Evolutionary conservation across 805 yeast species (phyloP).

Genomic region (Lipomyces mesembrius): DNA sequence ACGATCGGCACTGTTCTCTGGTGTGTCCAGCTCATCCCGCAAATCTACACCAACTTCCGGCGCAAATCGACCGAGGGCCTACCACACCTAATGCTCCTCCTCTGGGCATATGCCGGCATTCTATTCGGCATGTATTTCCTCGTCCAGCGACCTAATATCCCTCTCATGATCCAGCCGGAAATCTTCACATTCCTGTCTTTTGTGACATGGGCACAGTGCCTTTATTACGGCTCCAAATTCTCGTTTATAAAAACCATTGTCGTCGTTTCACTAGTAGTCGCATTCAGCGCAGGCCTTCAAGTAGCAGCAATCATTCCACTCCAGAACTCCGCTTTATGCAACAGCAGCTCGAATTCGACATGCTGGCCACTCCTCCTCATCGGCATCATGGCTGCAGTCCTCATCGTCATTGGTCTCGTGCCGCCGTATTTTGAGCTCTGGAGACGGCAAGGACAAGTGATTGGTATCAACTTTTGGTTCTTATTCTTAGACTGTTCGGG

Average conservation of each 20-base stretch:
- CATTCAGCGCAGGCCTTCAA: conserved; percentile 62
- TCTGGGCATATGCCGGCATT: conserved; percentile 80
- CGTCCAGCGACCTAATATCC: conserved; percentile 69
- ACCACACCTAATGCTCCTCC: conserved; percentile 84
- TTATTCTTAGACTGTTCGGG: conserved; percentile 77
- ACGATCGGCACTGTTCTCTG: conserved; percentile 89
- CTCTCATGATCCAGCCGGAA: conserved; percentile 86
- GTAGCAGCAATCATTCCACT: conserved; percentile 74
- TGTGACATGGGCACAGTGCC: conserved; percentile 68
- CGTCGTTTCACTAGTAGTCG: conserved; percentile 49
- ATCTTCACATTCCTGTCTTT: conserved; percentile 72
- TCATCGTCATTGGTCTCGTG: conserved; percentile 74
- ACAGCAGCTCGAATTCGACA: conserved; percentile 51
- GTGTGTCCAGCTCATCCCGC: conserved; percentile 92
- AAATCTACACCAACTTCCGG: conserved; percentile 71
- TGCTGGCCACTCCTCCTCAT: conserved; percentile 79
- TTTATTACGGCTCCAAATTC: conserved; percentile 52
- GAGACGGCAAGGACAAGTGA: conserved; percentile 79
- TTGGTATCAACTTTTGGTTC: conserved; percentile 86
- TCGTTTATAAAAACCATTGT: conserved; percentile 48
- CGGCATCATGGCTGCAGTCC: conserved; percentile 78
- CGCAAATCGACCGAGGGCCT: conserved; percentile 83
- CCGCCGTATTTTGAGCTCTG: conserved; percentile 89
- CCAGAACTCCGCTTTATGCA: conserved; percentile 9
- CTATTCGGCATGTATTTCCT: conserved; percentile 88